Evolutionary conservation across 495 filamentous ascomycete species (phyloP).

Genomic region (Talaromyces proteolyticus): DNA sequence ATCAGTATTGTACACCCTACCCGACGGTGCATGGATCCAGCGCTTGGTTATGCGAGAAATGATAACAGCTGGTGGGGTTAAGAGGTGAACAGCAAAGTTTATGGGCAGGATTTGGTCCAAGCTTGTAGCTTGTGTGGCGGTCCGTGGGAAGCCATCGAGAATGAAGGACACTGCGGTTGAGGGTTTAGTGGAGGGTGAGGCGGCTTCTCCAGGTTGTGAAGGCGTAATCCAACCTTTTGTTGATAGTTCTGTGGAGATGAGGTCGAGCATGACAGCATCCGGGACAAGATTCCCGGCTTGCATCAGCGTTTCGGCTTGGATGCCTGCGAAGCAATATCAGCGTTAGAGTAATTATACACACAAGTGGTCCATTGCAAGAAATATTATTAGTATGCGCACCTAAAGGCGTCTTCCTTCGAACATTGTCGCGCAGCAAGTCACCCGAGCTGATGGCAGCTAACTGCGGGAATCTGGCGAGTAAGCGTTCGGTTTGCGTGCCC

Average conservation of each 20-base stretch:
- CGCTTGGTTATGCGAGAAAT: slow-evolving; percentile 82
- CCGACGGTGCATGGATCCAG: slow-evolving; percentile 91
- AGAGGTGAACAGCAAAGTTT: slow-evolving; percentile 71
- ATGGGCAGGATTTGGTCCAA: slow-evolving; percentile 80
- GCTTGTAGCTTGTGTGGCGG: slow-evolving; percentile 67
- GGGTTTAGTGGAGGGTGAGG: slow-evolving; percentile 10
- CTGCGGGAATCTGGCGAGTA: slow-evolving; percentile 81
- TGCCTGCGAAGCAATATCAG: slow-evolving; percentile 46
- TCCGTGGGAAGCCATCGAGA: slow-evolving; percentile 94
- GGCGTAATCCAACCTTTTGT: slow-evolving; percentile 72
- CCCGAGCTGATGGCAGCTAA: slow-evolving; percentile 90
- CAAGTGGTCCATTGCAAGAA: slow-evolving; percentile 13
- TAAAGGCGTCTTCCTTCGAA: slow-evolving; percentile 75
- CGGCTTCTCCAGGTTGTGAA: slow-evolving; percentile 27
- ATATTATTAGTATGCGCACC: too few relatives aligned
- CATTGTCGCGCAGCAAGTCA: slow-evolving; percentile 88
- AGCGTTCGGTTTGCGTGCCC: slow-evolving; percentile 86
- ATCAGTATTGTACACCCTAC: slow-evolving; percentile 86
- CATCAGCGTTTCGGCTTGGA: slow-evolving; percentile 85
- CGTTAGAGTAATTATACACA: not conserved
- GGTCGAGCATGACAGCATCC: slow-evolving; percentile 83
- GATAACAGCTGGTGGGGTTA: slow-evolving; percentile 61
- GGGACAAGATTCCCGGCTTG: slow-evolving; percentile 77
- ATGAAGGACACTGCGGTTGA: slow-evolving; percentile 70
- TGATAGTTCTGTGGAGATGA: slow-evolving; percentile 83